phyloP scores from a whole-genome alignment of 2,329 filamentous ascomycete genomes.

The Fusarium tanahbumbuense region DNA sequence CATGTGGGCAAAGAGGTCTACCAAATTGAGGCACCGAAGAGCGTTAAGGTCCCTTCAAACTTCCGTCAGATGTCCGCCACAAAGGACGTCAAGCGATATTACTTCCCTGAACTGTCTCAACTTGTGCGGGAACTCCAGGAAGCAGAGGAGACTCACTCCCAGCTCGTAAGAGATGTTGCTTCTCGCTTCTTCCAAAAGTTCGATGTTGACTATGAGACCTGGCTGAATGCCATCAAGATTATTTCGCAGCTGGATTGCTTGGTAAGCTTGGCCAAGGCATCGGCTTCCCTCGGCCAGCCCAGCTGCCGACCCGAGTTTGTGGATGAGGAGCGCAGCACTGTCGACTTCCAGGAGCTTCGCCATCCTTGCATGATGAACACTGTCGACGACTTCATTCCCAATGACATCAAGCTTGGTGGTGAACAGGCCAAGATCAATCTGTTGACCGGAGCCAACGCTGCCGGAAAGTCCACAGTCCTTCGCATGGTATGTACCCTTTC shows the following conservation, averaged over 20 bases:
- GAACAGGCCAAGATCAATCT: constrained; percentile 85
- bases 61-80: constrained; percentile 99
- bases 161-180: constrained; percentile 89
- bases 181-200: constrained; percentile 87
- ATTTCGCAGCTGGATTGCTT: constrained; percentile 94
- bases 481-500: constrained; percentile 80
- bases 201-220: constrained; percentile 84
- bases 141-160: constrained; percentile 91
- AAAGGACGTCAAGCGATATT: constrained; percentile 89
- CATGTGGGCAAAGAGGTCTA: constrained; percentile 98
- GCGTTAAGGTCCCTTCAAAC: constrained; percentile 82
- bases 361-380: constrained; percentile 94
- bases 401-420: constrained; percentile 89
- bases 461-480: constrained; percentile 95
- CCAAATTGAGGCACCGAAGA: constrained; percentile 90
- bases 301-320: constrained; percentile 91
- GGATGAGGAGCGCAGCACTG: constrained; percentile 82
- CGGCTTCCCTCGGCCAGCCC: constrained; percentile 82
- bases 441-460: constrained; percentile 94
- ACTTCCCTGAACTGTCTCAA: constrained; percentile 83
- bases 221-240: constrained; percentile 91
- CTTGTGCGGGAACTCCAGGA: constrained; percentile 92
- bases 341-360: constrained; percentile 93
- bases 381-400: constrained; percentile 95
- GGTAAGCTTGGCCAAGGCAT: constrained; percentile 91